Evolutionary conservation across 768 basidiomycete genomes (phyloP).

Genomic region (Pisolithus microcarpus): DNA sequence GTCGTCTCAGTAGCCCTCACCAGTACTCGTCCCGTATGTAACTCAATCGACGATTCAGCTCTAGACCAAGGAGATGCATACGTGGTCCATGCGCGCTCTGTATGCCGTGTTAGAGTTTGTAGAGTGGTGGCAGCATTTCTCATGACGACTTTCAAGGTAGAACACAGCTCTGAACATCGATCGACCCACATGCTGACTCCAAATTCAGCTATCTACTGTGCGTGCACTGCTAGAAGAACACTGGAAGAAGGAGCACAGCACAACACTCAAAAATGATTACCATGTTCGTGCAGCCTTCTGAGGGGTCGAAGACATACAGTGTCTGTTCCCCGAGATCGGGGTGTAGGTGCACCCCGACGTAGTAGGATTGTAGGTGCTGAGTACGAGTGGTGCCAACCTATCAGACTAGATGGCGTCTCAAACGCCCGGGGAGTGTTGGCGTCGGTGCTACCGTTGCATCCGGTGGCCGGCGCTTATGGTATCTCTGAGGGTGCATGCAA

Average conservation of each 20-base stretch:
- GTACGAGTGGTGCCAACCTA: too few species aligned
- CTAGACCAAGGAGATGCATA: neutral
- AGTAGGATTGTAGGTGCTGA: too few species aligned
- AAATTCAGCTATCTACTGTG: neutral
- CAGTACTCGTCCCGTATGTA: neutral
- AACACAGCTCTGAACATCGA: neutral
- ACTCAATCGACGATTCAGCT: neutral
- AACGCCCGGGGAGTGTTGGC: too few species aligned
- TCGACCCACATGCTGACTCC: neutral
- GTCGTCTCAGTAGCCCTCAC: neutral
- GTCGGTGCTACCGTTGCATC: too few species aligned
- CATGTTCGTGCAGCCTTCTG: conserved; percentile 14
- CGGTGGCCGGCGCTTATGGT: neutral
- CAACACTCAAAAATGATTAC: neutral
- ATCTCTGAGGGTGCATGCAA: neutral
- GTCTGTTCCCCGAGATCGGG: neutral
- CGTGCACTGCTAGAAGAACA: conserved; percentile 16
- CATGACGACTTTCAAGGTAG: neutral
- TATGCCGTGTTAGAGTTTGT: neutral
- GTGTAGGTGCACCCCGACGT: neutral
- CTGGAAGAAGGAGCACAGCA: conserved; percentile 4
- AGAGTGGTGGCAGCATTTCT: neutral
- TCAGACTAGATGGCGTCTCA: too few species aligned
- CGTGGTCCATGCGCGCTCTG: neutral
- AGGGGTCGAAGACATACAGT: conserved; percentile 4